phyloP scores from a whole-genome alignment of 805 yeast genomes.

The Hanseniaspora meyeri region DNA sequence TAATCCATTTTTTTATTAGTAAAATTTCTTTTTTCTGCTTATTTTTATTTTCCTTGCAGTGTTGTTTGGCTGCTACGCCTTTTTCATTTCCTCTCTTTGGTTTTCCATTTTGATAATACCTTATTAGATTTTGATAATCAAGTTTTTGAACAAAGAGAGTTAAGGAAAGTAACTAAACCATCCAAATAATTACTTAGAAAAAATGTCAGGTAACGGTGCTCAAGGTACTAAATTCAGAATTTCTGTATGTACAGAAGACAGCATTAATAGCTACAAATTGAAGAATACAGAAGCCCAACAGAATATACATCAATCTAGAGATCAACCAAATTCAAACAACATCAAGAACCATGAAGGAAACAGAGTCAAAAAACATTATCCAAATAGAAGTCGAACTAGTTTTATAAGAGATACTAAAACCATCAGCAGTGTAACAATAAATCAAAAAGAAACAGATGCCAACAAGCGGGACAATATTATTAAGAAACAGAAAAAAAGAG shows the following conservation, averaged over 20 bases:
- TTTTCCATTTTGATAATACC: too few species aligned
- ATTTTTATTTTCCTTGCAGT: too few species aligned
- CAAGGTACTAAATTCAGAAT: slow-evolving; percentile 99
- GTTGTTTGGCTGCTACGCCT: too few species aligned
- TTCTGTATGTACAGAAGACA: slow-evolving; percentile 61
- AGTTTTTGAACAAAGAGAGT: too few species aligned
- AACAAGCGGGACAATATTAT: neutral
- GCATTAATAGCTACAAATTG: neutral
- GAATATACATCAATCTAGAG: neutral
- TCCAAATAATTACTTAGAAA: slow-evolving; percentile 25
- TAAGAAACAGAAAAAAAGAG: neutral
- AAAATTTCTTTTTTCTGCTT: too few species aligned
- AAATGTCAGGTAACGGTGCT: slow-evolving; percentile 88
- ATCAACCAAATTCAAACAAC: neutral
- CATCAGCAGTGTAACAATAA: neutral
- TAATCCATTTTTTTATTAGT: too few species aligned
- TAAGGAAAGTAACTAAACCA: neutral
- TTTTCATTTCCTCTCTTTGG: too few species aligned
- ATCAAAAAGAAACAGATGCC: neutral
- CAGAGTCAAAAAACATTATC: neutral
- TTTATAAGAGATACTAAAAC: neutral
- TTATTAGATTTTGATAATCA: too few species aligned
- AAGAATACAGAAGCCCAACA: neutral
- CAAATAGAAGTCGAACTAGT: neutral
- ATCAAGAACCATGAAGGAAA: neutral